These are phyloP conservation scores for Fusarium siculi DNA, from an alignment of 2,329 filamentous ascomycete species.

Conservation along the genomic window DNA sequence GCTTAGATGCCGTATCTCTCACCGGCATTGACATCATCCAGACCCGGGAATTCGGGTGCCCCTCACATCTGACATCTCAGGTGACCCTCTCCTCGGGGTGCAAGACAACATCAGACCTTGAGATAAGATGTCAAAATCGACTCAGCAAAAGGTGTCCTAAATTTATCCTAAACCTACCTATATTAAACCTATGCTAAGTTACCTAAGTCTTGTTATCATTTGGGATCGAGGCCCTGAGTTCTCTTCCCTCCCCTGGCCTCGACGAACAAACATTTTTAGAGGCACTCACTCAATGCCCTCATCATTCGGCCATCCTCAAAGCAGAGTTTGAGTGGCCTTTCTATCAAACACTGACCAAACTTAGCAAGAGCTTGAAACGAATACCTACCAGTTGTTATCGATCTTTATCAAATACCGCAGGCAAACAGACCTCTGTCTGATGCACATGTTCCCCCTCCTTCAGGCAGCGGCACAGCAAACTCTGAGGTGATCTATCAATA, in stretches of 20 bases:
- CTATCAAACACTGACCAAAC: too few species aligned
- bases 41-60: not conserved
- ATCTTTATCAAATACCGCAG: not conserved
- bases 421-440: not conserved
- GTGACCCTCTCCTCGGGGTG: not conserved
- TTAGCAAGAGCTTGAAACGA: not conserved
- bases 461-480: not conserved
- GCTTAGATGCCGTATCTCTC: not conserved
- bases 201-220: not conserved
- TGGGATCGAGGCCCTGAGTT: not conserved
- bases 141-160: not conserved
- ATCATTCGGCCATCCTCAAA: not conserved
- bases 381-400: not conserved
- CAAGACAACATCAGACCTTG: not conserved
- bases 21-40: slow-evolving; percentile 10
- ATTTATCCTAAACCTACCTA: not conserved
- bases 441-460: not conserved
- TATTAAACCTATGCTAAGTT: not conserved
- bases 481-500: not conserved
- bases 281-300: not conserved
- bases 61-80: not conserved
- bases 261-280: not conserved
- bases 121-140: not conserved
- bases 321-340: not conserved
- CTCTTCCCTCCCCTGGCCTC: too few species aligned